Conservation (phyloP, 2,329 filamentous ascomycete species). For the Pseudogymnoascus destructans region DNA sequence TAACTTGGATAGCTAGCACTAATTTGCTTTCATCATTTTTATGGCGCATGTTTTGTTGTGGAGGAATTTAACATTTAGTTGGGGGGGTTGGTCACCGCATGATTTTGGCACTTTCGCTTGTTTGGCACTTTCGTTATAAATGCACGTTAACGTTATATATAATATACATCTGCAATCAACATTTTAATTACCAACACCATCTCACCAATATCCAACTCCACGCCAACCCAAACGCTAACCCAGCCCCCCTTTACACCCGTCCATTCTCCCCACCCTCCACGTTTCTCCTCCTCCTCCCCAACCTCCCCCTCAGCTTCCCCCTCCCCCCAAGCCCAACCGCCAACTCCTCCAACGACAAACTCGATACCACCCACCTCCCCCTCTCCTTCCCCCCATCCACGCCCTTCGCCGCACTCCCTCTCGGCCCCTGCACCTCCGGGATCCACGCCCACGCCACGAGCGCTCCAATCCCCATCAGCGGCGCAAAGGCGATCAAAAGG, state of each 20-base stretch:
- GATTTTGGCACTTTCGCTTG: too few species aligned
- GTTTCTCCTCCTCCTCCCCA: neutral
- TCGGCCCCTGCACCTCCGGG: constrained; percentile 11
- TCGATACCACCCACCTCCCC: constrained; percentile 20
- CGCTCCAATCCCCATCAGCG: constrained; percentile 13
- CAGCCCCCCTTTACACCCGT: neutral
- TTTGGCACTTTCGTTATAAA: too few species aligned
- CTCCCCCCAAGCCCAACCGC: neutral
- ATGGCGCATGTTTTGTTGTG: too few species aligned
- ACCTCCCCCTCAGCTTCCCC: neutral
- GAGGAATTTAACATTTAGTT: too few species aligned
- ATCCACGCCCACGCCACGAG: constrained; percentile 13
- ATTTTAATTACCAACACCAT: too few species aligned
- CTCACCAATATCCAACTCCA: neutral
- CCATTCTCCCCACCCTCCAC: neutral
- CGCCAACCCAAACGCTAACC: neutral
- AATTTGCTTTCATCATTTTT: too few species aligned
- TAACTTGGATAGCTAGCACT: too few species aligned
- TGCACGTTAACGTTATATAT: too few species aligned
- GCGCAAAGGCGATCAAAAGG: constrained; percentile 12
- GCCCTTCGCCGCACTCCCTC: neutral
- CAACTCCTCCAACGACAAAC: constrained; percentile 13
- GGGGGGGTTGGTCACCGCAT: too few species aligned
- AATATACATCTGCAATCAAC: too few species aligned
- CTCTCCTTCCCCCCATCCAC: constrained; percentile 3